Conservation (phyloP, 352 stramenopile genomes). For the Pythium oligandrum region DNA sequence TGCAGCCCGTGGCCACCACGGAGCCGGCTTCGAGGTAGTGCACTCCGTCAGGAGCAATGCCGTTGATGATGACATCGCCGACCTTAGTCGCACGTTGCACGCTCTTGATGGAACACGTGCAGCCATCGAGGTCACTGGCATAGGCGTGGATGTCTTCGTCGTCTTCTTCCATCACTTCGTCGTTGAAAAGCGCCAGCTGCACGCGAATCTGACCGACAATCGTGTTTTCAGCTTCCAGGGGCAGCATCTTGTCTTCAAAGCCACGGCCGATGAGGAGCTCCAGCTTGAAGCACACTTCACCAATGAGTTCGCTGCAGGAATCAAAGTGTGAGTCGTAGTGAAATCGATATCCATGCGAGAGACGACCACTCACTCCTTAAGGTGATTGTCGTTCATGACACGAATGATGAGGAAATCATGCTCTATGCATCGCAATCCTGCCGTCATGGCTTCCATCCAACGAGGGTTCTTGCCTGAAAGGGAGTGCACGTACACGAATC, state of each 20-base stretch:
- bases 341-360: not conserved
- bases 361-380: constrained; percentile 50
- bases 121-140: constrained; percentile 61
- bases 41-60: constrained; percentile 62
- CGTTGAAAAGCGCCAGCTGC: constrained; percentile 74
- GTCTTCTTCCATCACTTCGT: constrained; percentile 67
- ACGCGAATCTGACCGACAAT: constrained; percentile 72
- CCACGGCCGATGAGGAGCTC: constrained; percentile 58
- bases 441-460: constrained; percentile 66
- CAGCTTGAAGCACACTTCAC: constrained; percentile 59
- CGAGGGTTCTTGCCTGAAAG: constrained; percentile 60
- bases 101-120: constrained; percentile 31
- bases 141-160: constrained; percentile 21
- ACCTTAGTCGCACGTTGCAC: constrained; percentile 65
- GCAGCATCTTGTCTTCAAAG: constrained; percentile 72
- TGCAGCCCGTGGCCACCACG: constrained; percentile 53
- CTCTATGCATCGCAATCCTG: constrained; percentile 67
- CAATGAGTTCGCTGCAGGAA: constrained; percentile 49
- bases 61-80: constrained; percentile 66
- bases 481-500: not conserved
- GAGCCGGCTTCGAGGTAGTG: constrained; percentile 69
- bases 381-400: constrained; percentile 77
- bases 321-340: not conserved
- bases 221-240: constrained; percentile 66
- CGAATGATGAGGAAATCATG: constrained; percentile 75